A percentile compares a stretch with the other conserved stretches of the same genome.
phyloP scores from a whole-genome alignment of 2,329 filamentous ascomycete genomes.

The Trichothecium sympodiale region DNA sequence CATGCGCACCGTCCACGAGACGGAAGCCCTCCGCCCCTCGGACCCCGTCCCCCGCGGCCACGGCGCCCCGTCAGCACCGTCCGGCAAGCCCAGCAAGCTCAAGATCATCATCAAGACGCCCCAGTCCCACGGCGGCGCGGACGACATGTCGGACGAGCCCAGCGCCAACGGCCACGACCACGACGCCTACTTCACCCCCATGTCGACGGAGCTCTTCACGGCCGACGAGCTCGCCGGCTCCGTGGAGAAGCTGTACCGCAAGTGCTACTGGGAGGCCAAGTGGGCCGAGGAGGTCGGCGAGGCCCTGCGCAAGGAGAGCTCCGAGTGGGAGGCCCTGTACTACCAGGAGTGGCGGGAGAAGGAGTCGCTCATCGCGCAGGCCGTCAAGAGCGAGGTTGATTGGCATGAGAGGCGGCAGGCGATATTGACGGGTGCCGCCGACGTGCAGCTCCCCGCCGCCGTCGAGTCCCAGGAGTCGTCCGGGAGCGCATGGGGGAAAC shows the following conservation, averaged over 20 bases:
- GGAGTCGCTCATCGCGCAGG: constrained; percentile 66
- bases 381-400: constrained; percentile 55
- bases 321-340: constrained; percentile 53
- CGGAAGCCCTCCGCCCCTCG: constrained; percentile 75
- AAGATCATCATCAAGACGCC: constrained; percentile 55
- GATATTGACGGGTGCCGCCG: constrained; percentile 37
- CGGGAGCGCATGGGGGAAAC: no score
- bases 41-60: constrained; percentile 64
- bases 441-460: constrained; percentile 28
- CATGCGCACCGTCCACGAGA: constrained; percentile 97
- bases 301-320: constrained; percentile 51
- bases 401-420: constrained; percentile 48
- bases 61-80: constrained; percentile 15
- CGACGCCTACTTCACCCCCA: constrained; percentile 44
- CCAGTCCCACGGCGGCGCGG: constrained; percentile 44
- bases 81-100: constrained; percentile 36
- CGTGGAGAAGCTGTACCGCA: constrained; percentile 48
- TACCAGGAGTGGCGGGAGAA: constrained; percentile 70
- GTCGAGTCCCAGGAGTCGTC: no score
- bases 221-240: constrained; percentile 47
- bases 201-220: constrained; percentile 51
- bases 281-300: constrained; percentile 63
- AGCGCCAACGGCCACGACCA: constrained; percentile 44
- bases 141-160: constrained; percentile 32
- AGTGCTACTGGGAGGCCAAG: constrained; percentile 60